A percentile compares a stretch with the other conserved stretches of the same genome.
These are phyloP conservation scores for Ambrosiella beaveri DNA, from an alignment of 2,329 filamentous ascomycete species.

Conservation along the genomic window DNA sequence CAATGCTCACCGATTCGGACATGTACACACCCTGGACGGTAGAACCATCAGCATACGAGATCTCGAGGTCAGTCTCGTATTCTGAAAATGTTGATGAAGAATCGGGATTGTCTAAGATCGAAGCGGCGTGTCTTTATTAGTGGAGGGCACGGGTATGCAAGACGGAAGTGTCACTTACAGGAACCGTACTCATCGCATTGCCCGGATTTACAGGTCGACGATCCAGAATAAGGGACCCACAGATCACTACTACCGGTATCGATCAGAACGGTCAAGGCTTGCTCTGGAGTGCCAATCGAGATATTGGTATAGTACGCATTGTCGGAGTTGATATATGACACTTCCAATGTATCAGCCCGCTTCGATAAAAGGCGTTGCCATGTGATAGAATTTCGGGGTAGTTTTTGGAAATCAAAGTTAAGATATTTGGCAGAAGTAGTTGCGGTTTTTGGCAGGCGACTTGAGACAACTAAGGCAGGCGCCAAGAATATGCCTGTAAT, in stretches of 20 bases:
- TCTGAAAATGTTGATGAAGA: constrained; percentile 30
- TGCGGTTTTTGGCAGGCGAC: neutral
- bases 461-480: neutral
- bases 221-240: constrained; percentile 33
- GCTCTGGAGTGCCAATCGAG: constrained; percentile 37
- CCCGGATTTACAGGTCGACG: constrained; percentile 23
- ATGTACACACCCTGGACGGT: constrained; percentile 41
- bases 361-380: neutral
- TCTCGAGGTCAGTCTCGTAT: constrained; percentile 32
- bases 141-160: constrained; percentile 13
- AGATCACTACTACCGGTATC: constrained; percentile 51
- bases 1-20: constrained; percentile 37
- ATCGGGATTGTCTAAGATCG: constrained; percentile 26
- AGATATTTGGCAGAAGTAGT: neutral
- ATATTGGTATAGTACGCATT: constrained; percentile 36
- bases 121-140: neutral
- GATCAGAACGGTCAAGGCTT: constrained; percentile 39
- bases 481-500: neutral
- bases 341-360: neutral
- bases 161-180: constrained; percentile 15
- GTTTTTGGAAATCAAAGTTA: constrained; percentile 4
- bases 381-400: neutral
- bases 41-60: constrained; percentile 44
- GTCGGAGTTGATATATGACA: constrained; percentile 16
- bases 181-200: constrained; percentile 19